A percentile compares a stretch with the other conserved stretches of the same genome.
Evolutionary conservation across 345 rosid genomes (phyloP).

Genomic region (Gossypium mustelinum): DNA sequence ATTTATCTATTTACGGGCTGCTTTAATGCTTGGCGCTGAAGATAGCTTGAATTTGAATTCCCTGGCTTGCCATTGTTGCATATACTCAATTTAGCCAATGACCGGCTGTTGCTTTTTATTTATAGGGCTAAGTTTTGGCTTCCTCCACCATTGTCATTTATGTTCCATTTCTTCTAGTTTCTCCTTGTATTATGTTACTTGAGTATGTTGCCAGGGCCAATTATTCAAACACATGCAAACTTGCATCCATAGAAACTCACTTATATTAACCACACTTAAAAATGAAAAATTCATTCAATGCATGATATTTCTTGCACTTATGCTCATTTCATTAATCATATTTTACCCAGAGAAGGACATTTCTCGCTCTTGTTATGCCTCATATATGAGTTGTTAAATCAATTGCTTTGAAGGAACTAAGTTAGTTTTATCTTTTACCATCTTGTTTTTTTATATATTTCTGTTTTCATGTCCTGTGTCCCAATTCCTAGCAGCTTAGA

Average conservation of each 20-base stretch:
- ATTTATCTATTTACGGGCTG: not conserved
- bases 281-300: not conserved
- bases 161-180: not conserved
- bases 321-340: not conserved
- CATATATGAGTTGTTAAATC: not conserved
- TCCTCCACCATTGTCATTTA: not conserved
- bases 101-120: not conserved
- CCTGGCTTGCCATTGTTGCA: not conserved
- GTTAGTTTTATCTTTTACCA: conserved; percentile 1
- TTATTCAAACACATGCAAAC: not conserved
- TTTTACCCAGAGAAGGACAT: not conserved
- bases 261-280: not conserved
- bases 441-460: not conserved
- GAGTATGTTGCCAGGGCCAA: not conserved
- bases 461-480: not conserved
- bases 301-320: not conserved
- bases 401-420: not conserved
- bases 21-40: not conserved
- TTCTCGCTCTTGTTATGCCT: not conserved
- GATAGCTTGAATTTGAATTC: conserved; percentile 6
- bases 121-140: not conserved
- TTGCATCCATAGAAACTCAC: not conserved
- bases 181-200: not conserved
- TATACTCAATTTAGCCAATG: not conserved
- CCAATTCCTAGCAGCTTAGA: not conserved